Evolutionary conservation across 345 rosid species (phyloP).

Genomic region (Citrus cavaleriei): DNA sequence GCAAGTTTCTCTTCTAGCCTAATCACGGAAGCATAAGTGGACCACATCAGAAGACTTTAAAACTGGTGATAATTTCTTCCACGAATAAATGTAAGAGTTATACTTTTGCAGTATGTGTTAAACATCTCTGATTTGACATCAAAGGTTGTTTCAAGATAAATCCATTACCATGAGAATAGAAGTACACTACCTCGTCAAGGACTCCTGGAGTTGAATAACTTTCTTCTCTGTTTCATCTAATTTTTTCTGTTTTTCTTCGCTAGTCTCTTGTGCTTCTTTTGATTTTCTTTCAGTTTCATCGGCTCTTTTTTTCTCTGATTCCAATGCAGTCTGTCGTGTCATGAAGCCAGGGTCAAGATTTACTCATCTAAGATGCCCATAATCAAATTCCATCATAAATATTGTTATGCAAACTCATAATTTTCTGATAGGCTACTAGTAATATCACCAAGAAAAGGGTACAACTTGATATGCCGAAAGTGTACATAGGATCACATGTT

Average conservation of each 20-base stretch:
- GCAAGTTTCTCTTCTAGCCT: slow-evolving; percentile 85
- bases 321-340: slow-evolving; percentile 43
- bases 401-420: background rate
- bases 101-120: background rate
- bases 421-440: background rate
- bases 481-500: background rate
- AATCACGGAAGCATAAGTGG: slow-evolving; percentile 19
- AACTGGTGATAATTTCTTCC: background rate
- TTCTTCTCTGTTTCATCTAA: slow-evolving; percentile 78
- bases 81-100: background rate
- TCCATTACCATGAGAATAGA: background rate
- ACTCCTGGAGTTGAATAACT: slow-evolving; percentile 68
- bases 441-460: background rate
- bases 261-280: slow-evolving; percentile 45
- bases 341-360: slow-evolving; percentile 13
- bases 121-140: background rate
- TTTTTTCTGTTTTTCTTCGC: slow-evolving; percentile 52
- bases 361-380: background rate
- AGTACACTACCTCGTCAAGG: slow-evolving; percentile 54
- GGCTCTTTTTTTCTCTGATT: slow-evolving; percentile 64
- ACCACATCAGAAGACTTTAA: slow-evolving; percentile 3
- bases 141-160: background rate
- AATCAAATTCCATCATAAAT: background rate
- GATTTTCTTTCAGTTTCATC: slow-evolving; percentile 53
- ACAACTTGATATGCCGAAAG: background rate